Evolutionary conservation across 306 rosid species (phyloP), one percentile per base, ranked within the genome.

Genomic region (Gleditsia sinensis): DNA sequence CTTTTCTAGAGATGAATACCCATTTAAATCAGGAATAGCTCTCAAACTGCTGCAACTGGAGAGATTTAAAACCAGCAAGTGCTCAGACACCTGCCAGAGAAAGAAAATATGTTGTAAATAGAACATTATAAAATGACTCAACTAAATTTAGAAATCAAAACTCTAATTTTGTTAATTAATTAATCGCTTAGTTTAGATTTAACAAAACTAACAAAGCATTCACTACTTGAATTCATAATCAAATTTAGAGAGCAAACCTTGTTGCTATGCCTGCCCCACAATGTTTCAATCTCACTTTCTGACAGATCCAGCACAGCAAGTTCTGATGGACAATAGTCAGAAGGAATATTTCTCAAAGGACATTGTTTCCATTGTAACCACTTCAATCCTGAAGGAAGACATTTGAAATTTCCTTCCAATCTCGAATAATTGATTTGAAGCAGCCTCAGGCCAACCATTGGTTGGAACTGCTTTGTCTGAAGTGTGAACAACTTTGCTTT

Each of bases 341-440:
- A 61, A 43, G 91, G 82, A 23, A 89, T 72, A 34, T 16, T 16
- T 53, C 20, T 81, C 9, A 80, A 42, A 17, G 89, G 86, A 74
- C 94, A 86, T 56, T 54, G 81, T 76, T 76, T 79, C 94, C 91
- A 89, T 58, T 86, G 88, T 25, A 89, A 50, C 91, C 91, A 89
- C 82, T 81, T 86, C 42, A 89, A 40, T 17, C 62, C 74, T 1
- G 49, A 23, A 20, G 91, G 91, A 51, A 89, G 80, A 24, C 1
- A 72, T 53, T 45, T 72, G 8, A 72, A 43, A 13, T 57, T 37
- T 19, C 94, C 94, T 76, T 70, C 82, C 74, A 89, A 66, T 56
- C 65, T 60, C 33, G 58, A 59, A 71, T 82, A 17, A 63, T 89
- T 84, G 30, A 86, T 83, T 64, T 86, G 91, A 54, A 89, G 94